Base-by-base conservation (phyloP, 495 filamentous ascomycete genomes). In the Hypoxylon subgilvum region DNA sequence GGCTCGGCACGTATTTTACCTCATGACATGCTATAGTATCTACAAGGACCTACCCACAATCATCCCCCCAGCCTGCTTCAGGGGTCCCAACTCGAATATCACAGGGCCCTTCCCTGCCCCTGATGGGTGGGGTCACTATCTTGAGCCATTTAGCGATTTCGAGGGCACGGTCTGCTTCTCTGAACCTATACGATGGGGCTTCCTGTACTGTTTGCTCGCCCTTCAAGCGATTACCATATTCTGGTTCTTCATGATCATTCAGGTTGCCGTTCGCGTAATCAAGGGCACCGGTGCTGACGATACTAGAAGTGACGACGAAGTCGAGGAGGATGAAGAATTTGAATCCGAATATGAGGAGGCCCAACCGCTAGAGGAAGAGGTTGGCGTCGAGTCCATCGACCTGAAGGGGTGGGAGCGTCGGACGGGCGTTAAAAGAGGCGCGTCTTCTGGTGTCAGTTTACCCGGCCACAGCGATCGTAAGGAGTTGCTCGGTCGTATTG, bases 221-320 rank as follows among this genome's bases (percentile, higher is more conserved):
- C 74, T 97, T n/a, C 91, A 97, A 70, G 75, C 79, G 6, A 77
- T 97, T 23, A 89, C 88, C 13, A 75, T 96, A 25, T 78, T 93
- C 62, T 97, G 93, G 93, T 95, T 97, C 69, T 82, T 76, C 63
- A 88, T 96, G 86, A 96, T 97, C 65, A 66, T 90, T 21, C 81
- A 83, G 19, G 89, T 97, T 1, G 92, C 91, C 14, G 75, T 85
- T 44, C 84, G 83, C 23, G 89, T 96, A 1, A 63, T 97, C 13
- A 82, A 76, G 39, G 91, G 90, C 19, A 81, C 82, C n/a, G 79
- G 82, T 21, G 92, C 93, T 18, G 93, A 96, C 47, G 93, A 97
- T 65, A 80, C 82, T 22, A 85, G 93, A 42, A 95, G 90, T 68
- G 92, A 96, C 58, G 91, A 91, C 57, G 93, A 97, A 66, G 88